Conservation (phyloP, 495 filamentous ascomycete species). For the Neurospora sp. region DNA sequence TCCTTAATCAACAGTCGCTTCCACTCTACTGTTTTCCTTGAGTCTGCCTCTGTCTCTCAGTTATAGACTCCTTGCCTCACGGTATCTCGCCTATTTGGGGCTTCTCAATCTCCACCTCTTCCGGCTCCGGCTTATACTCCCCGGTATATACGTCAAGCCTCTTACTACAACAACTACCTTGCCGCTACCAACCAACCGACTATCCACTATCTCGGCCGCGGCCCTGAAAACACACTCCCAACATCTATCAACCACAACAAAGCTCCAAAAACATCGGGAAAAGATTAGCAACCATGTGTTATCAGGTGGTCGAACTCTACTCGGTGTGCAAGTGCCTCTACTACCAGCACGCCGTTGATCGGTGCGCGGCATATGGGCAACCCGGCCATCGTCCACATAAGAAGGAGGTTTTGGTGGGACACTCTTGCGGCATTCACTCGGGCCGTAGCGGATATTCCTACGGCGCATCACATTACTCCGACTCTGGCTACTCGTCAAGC, state of each 20-base stretch:
- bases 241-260: not conserved
- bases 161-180: not conserved
- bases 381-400: not conserved
- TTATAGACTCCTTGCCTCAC: not conserved
- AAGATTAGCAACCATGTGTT: constrained; percentile 48
- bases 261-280: not conserved
- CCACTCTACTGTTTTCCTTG: not conserved
- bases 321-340: constrained; percentile 75
- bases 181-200: not conserved
- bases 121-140: not conserved
- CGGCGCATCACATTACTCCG: not conserved
- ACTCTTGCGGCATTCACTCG: not conserved
- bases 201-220: not conserved
- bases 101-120: not conserved
- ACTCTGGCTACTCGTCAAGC: not conserved
- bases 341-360: constrained; percentile 67
- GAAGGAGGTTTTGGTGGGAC: not conserved
- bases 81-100: not conserved
- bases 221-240: not conserved
- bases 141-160: not conserved
- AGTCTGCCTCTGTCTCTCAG: not conserved
- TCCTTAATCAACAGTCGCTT: not conserved
- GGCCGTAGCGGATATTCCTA: not conserved
- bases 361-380: constrained; percentile 53
- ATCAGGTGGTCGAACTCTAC: constrained; percentile 64